Base-by-base conservation (phyloP, 352 stramenopile species). In the Discostella stelligera region DNA sequence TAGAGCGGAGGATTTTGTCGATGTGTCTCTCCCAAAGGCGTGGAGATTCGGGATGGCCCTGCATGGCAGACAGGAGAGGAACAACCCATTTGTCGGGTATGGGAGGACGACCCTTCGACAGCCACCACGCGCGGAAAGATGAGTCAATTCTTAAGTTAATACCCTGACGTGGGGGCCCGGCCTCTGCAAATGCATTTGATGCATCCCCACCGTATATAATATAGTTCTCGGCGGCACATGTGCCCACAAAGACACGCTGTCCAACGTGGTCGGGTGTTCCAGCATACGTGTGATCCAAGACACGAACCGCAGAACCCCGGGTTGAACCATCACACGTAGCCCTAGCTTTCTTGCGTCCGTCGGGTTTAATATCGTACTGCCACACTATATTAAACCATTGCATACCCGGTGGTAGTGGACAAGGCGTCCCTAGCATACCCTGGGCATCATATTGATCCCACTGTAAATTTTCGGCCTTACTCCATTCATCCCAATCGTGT, bases 11-110 rank as follows among this genome's bases (percentile, higher is more conserved):
- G 20, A 89, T 83, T 13, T 52, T 27, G 16, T 80, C 68, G 0
- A 60, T 63, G 44, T 84, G 67, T 27, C 78, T 74, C 16, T 79
- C 67, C 79, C 83, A 87, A 9, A 86, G 30, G 13, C 73, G 44
- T 13, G 66, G 63, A 21, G 79, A 77, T 74, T 86, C 69, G 10
- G 72, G 77, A 27, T 85, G 66, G n/a, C 77, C 77, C 64, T 81
- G 79, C 20, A 86, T 61, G 18, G 78, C 78, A 0, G 66, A 48
- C 3, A 66, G 30, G 2, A 82, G 66, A 7, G 68, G 73, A 2
- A 85, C 23, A 14, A 83, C 75, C 27, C 65, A 49, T 2, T 54
- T 54, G 14, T 49, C 7, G 1, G 50, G 50, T 8, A 80, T 66
- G 9, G 65, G 65, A 0, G 59, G 23, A 7, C 37, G 25, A 2